Base-by-base conservation (phyloP, 1,139 yeast genomes). In the Eremothecium coryli region DNA sequence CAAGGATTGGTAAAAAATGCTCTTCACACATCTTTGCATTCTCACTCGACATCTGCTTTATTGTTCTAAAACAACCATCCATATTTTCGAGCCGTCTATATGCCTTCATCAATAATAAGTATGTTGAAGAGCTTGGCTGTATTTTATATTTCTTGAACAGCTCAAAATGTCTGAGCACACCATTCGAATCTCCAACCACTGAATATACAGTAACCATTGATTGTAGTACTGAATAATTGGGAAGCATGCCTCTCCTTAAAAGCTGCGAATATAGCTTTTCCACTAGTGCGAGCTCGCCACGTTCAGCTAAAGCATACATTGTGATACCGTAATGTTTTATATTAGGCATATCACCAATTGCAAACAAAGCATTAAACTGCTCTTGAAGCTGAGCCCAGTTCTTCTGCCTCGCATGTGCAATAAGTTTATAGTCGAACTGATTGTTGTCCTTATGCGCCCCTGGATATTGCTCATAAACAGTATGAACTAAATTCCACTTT, bases 291-390 rank as follows among this genome's bases (percentile, higher is more conserved):
- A 60, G 52, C 18, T 77, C 74, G 1, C 85, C 85, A 30, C 72
- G 58, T 6, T 58, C 50, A 0, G 84, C 75, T 40, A 82, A 61
- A 0, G 85, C 76, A 36, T 64, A 60, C 72, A 85, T 73, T 4
- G 80, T 75, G 23, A 75, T 67, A 3, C 73, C 67, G 50, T 81
- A 82, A 50, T 81, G 86, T 4, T 61, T 52, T 10, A 70, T 58
- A 32, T 68, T 68, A 0, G 86, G 82, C 16, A 71, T 56, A 27
- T 70, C 62, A 1, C 76, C 78, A 17, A 66, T 60, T 2, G 77
- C 77, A 42, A 74, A 70, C 54, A 80, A 62, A 2, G 64, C 66
- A 42, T 80, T 82, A 49, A 82, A 78, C 33, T 73, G 70, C n/a
- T 60, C 48, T 50, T 78, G 80, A 40, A 84, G 62, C 4, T 68